These are phyloP conservation scores for Microdochium paspali DNA, from an alignment of 2,329 filamentous ascomycete species.

Conservation along the genomic window DNA sequence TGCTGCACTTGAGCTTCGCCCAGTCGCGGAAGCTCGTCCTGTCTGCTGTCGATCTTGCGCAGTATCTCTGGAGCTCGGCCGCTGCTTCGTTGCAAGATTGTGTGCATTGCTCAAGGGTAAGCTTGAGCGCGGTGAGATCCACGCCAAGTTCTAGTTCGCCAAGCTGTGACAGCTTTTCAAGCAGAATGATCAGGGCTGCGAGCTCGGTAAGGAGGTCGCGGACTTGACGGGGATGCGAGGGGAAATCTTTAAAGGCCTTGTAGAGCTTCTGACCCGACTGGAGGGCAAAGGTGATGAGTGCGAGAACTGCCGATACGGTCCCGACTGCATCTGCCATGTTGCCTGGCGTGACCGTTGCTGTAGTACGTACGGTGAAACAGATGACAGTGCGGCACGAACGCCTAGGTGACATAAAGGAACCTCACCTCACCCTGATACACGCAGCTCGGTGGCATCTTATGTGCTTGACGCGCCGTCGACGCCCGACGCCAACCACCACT, in stretches of 20 bases:
- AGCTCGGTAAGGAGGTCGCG: neutral
- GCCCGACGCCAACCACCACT: too few species aligned
- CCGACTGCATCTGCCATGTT: neutral
- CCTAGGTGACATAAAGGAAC: too few species aligned
- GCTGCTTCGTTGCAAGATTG: conserved; percentile 1
- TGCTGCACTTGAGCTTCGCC: conserved; percentile 1
- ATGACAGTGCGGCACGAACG: too few species aligned
- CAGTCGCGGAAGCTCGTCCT: conserved; percentile 2
- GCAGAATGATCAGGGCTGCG: neutral
- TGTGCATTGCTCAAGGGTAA: conserved; percentile 1
- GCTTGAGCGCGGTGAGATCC: conserved; percentile 1
- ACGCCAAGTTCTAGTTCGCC: neutral
- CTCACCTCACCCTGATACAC: too few species aligned
- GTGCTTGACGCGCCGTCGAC: too few species aligned
- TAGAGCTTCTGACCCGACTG: neutral
- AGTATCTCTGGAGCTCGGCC: conserved; percentile 1
- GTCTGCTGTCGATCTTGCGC: neutral
- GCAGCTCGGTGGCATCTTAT: too few species aligned
- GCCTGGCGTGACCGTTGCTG: too few species aligned
- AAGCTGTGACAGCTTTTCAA: neutral
- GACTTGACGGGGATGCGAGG: neutral
- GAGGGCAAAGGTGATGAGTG: neutral
- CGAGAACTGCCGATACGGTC: neutral
- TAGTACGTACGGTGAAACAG: too few species aligned
- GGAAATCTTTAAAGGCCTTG: neutral